Conservation (phyloP, 2,329 filamentous ascomycete genomes). For the Calonectria honghensis region DNA sequence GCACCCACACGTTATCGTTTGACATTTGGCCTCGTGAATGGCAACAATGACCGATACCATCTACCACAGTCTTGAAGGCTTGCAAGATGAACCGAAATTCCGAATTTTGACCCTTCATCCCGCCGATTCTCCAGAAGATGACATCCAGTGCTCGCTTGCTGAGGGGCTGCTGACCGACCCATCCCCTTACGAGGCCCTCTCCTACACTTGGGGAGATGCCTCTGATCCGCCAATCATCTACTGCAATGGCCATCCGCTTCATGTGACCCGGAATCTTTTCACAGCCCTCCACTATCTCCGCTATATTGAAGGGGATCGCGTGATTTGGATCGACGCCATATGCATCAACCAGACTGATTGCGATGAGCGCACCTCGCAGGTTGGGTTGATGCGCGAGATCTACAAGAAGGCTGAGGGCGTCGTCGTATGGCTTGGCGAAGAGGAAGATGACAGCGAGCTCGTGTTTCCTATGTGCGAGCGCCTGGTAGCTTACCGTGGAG, state of each 20-base stretch:
- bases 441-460: neutral
- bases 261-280: neutral
- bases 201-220: conserved; percentile 9
- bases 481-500: neutral
- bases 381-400: conserved; percentile 6
- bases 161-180: neutral
- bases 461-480: conserved; percentile 7
- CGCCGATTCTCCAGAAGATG: neutral
- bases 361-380: conserved; percentile 4
- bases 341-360: conserved; percentile 15
- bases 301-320: neutral
- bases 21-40: neutral
- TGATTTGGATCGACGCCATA: conserved; percentile 1
- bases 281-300: neutral
- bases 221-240: neutral
- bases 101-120: neutral
- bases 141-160: neutral
- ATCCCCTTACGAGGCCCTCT: neutral
- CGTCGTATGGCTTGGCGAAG: neutral
- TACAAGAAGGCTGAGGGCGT: neutral
- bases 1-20: neutral
- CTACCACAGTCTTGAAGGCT: neutral
- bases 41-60: neutral
- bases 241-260: conserved; percentile 3
- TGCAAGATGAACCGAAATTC: neutral